phyloP scores from a whole-genome alignment of 2,329 filamentous ascomycete species.

The Fusarium zealandicum region DNA sequence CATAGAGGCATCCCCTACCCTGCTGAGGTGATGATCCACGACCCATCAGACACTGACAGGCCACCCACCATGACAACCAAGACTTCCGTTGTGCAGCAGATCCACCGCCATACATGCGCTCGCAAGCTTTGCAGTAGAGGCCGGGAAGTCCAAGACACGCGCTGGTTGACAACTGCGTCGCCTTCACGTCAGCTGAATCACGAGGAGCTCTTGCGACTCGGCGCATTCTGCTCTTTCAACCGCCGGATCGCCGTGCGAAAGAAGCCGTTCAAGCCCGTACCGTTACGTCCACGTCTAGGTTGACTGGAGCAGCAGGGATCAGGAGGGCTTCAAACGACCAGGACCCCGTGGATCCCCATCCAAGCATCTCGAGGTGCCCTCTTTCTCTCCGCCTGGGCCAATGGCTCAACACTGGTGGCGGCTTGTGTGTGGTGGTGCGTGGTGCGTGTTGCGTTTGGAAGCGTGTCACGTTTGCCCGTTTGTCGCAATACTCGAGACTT shows the following conservation, averaged over 20 bases:
- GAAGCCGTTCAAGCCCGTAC: constrained; percentile 14
- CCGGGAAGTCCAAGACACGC: not conserved
- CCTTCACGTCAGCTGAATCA: not conserved
- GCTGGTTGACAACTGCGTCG: not conserved
- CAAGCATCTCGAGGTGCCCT: too few species aligned
- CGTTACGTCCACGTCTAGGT: constrained; percentile 16
- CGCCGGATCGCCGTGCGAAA: not conserved
- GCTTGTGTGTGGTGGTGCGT: constrained; percentile 23
- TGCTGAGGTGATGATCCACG: constrained; percentile 27
- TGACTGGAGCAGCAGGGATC: constrained; percentile 25
- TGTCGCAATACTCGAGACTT: not conserved
- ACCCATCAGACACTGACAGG: constrained; percentile 27
- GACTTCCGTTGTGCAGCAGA: constrained; percentile 8
- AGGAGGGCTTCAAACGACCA: constrained; percentile 30
- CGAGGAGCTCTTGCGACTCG: too few species aligned
- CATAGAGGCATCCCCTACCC: constrained; percentile 17
- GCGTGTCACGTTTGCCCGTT: constrained; percentile 31
- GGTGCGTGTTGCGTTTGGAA: constrained; percentile 7
- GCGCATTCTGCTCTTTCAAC: too few species aligned
- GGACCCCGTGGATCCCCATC: constrained; percentile 9
- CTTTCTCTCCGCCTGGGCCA: constrained; percentile 1
- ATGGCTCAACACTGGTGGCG: not conserved
- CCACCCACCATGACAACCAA: constrained; percentile 18
- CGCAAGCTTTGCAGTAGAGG: constrained; percentile 7
- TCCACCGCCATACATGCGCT: constrained; percentile 17